phyloP scores from a whole-genome alignment of 495 filamentous ascomycete genomes.

The Podospora conica region DNA sequence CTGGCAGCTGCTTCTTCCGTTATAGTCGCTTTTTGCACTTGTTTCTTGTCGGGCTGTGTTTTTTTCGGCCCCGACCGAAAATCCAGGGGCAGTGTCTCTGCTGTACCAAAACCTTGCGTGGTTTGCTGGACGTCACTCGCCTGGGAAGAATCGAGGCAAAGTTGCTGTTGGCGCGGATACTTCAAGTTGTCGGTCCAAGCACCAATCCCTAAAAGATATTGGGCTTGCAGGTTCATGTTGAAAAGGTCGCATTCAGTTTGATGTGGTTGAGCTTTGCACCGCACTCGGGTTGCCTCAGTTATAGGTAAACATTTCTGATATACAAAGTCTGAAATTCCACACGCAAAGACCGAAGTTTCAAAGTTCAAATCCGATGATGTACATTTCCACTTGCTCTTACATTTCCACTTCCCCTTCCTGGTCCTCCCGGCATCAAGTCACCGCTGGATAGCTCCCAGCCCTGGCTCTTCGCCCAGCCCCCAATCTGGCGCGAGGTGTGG shows the following conservation, averaged over 20 bases:
- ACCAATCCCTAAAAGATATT: neutral
- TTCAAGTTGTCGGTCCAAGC: neutral
- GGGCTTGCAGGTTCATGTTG: neutral
- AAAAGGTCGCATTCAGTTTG: neutral
- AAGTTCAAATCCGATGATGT: neutral
- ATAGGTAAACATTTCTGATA: neutral
- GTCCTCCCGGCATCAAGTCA: neutral
- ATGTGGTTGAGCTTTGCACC: neutral
- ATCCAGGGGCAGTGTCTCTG: neutral
- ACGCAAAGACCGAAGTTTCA: neutral
- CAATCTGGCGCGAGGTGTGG: neutral
- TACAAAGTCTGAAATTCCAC: neutral
- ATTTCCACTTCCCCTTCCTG: neutral
- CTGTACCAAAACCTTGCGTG: neutral
- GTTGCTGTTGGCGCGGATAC: neutral
- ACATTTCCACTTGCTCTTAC: neutral
- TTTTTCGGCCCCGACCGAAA: neutral
- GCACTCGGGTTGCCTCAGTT: neutral
- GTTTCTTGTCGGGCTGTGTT: neutral
- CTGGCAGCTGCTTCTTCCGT: neutral
- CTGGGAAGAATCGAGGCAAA: neutral
- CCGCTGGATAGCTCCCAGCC: too few species aligned
- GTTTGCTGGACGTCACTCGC: neutral
- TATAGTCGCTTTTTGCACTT: neutral
- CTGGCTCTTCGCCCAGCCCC: neutral